Base-by-base conservation (phyloP, 257 asterid species). In the Primulina huaijiensis region DNA sequence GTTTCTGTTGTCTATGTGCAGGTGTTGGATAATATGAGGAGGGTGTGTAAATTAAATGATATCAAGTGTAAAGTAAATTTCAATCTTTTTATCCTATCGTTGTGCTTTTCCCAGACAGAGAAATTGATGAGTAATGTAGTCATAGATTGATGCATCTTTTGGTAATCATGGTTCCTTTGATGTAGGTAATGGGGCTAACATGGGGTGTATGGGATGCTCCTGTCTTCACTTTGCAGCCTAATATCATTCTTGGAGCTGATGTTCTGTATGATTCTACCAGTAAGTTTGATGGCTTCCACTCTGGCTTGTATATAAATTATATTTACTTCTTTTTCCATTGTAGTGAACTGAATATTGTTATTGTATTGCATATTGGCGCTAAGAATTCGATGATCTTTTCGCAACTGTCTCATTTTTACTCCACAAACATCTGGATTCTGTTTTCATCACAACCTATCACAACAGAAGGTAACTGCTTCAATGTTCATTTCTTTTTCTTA, bases 201-300 rank as follows among this genome's bases (percentile, higher is more conserved):
- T 90, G 97, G 98, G 98, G 97, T 30, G 77, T 81, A 59, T 93
- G 95, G 95, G 95, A 89, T 71, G 79, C 79, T 50, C 80, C 80
- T 2, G 34, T 82, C 70, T 90, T 93, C 80, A 65, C 66, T 76
- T 77, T 93, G 71, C 74, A 37, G 79, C 94, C 97, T n/a, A 86
- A 86, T 66, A 85, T 93, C 78, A 90, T 93, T 80, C 96, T 93
- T 59, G 98, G 97, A 79, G 97, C 98, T 68, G 96, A 93, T 82
- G 96, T 93, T 46, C 86, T 93, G 68, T 90, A 93, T 65, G 94
- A 93, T 40, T 33, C 97, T 68, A 82, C 78, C 72, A 89, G 97
- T 93, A 75, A 67, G 75, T n/a, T 52, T 37, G 57, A 69, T 14
- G 33, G 20, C 14, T 64, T 70, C 34, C 55, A 61, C 46, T 38